Evolutionary conservation across 179 eudicot genomes (phyloP).

Genomic region (Beta macrorhiza): DNA sequence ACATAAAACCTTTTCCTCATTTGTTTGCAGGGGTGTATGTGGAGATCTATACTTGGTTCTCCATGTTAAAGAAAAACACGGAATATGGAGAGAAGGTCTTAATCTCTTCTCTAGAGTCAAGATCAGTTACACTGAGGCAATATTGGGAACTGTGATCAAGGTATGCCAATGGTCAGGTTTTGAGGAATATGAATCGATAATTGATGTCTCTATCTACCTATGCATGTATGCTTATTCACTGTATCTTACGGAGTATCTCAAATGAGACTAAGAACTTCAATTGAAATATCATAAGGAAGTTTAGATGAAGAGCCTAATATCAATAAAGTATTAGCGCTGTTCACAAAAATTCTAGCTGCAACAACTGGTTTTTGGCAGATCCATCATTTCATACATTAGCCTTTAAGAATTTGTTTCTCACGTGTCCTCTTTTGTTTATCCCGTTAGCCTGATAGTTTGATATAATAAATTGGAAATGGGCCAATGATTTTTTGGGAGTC

Average conservation of each 20-base stretch:
- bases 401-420: background rate
- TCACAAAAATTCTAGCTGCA: background rate
- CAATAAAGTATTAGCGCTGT: background rate
- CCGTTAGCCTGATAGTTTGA: background rate
- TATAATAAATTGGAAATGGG: background rate
- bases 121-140: slow-evolving; percentile 75
- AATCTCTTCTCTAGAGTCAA: slow-evolving; percentile 72
- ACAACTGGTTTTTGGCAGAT: background rate
- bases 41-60: slow-evolving; percentile 77
- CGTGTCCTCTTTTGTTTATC: no score
- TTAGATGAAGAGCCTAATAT: background rate
- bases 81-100: slow-evolving; percentile 74
- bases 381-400: background rate
- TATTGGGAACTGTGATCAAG: slow-evolving; percentile 66
- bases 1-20: slow-evolving; percentile 5
- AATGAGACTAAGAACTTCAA: background rate
- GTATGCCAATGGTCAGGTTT: slow-evolving; percentile 31
- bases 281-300: background rate
- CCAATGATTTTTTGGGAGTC: no score
- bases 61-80: slow-evolving; percentile 58
- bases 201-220: background rate
- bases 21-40: slow-evolving; percentile 50
- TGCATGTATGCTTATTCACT: background rate
- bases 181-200: background rate
- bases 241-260: background rate